Percentiles rank a stretch among this genome's conserved stretches.
Conservation (phyloP, 1,284 basidiomycete species). For the Lentinula novae-zelandiae region DNA sequence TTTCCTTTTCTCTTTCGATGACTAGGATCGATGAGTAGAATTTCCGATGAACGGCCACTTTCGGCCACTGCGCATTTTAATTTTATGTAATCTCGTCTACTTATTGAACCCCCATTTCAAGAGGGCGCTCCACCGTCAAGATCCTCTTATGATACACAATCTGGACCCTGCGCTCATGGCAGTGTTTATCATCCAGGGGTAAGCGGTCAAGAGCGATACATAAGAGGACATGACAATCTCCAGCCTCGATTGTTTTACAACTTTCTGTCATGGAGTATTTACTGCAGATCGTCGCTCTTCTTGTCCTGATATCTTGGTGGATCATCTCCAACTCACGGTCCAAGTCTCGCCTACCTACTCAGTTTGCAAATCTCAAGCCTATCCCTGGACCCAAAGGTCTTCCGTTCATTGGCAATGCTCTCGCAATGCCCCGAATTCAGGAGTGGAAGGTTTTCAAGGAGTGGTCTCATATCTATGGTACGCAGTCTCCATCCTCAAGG, state of each 20-base stretch:
- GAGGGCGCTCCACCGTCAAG: too few relatives aligned
- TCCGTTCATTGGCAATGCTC: slow-evolving; percentile 2
- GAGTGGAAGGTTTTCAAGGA: slow-evolving; percentile 15
- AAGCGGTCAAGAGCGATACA: too few relatives aligned
- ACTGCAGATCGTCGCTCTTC: background rate
- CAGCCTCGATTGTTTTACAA: background rate
- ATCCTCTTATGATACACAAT: too few relatives aligned
- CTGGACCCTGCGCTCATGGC: too few relatives aligned
- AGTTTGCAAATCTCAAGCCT: background rate
- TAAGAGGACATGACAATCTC: background rate
- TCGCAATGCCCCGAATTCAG: background rate
- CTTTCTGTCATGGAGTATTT: background rate
- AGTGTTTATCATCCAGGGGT: too few relatives aligned
- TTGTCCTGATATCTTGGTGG: background rate
- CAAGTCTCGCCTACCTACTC: background rate
- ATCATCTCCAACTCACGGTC: background rate
- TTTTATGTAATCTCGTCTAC: too few relatives aligned
- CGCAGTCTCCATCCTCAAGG: background rate
- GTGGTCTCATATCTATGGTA: slow-evolving; percentile 7
- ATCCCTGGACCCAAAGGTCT: background rate
- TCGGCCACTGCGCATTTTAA: too few relatives aligned
- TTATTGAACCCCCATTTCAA: too few relatives aligned
- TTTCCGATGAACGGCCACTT: too few relatives aligned
- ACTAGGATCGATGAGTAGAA: too few relatives aligned
- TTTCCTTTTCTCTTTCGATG: too few relatives aligned